Conservation (phyloP, 257 asterid species). For the Coffea canephora region DNA sequence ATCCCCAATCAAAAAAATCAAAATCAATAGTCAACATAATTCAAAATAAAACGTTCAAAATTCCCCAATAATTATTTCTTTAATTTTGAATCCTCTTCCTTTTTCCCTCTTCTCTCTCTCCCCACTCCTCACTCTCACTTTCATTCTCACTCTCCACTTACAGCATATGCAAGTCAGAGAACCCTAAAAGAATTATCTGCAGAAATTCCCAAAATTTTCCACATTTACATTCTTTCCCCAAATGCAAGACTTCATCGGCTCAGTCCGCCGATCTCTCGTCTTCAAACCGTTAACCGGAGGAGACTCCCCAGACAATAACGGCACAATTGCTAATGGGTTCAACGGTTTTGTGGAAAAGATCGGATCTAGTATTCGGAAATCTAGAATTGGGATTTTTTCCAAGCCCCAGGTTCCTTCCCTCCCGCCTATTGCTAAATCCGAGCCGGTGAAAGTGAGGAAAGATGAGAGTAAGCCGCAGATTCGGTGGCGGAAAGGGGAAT, state of each 20-base stretch:
- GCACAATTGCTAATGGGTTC: slow-evolving; percentile 37
- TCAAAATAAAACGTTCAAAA: slow-evolving; percentile 12
- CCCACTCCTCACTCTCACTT: slow-evolving; percentile 16
- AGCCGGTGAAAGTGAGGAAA: slow-evolving; percentile 25
- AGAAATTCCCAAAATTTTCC: neutral
- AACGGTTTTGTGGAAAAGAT: slow-evolving; percentile 93
- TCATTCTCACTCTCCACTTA: slow-evolving; percentile 22
- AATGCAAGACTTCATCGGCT: slow-evolving; percentile 92
- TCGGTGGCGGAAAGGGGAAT: slow-evolving; percentile 95
- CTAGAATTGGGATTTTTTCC: slow-evolving; percentile 75
- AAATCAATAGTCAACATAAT: neutral
- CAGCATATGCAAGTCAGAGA: slow-evolving; percentile 31
- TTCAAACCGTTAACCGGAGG: slow-evolving; percentile 68
- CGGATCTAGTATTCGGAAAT: slow-evolving; percentile 85
- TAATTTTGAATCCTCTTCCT: slow-evolving; percentile 41
- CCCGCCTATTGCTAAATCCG: slow-evolving; percentile 47
- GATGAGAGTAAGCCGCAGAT: slow-evolving; percentile 56
- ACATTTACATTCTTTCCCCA: slow-evolving; percentile 9
- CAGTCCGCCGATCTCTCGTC: slow-evolving; percentile 91
- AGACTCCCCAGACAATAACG: slow-evolving; percentile 22
- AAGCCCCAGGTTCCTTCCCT: slow-evolving; percentile 59
- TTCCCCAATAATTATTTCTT: slow-evolving; percentile 14
- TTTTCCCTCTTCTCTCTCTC: slow-evolving; percentile 37
- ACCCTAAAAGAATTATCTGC: slow-evolving; percentile 28
- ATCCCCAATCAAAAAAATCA: too few species aligned